These are phyloP conservation scores for Fusarium temperatum DNA, from an alignment of 2,329 filamentous ascomycete genomes.

Conservation along the genomic window DNA sequence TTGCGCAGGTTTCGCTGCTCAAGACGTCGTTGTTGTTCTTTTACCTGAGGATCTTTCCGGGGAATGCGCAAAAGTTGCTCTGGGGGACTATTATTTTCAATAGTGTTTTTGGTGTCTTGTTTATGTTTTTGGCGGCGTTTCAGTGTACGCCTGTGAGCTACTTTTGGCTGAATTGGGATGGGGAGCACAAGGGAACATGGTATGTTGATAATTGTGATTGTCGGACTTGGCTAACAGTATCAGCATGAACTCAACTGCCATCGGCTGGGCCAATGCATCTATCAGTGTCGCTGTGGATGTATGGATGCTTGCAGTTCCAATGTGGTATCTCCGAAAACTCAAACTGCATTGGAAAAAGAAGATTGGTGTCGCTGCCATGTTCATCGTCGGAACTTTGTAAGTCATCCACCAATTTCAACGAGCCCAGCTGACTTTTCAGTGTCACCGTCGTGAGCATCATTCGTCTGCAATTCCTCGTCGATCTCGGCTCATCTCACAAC, in stretches of 20 bases:
- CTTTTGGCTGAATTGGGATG: slow-evolving; percentile 55
- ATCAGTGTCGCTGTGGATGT: slow-evolving; percentile 55
- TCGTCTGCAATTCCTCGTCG: slow-evolving; percentile 42
- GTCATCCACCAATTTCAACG: background rate
- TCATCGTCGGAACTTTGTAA: slow-evolving; percentile 54
- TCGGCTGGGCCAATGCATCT: slow-evolving; percentile 54
- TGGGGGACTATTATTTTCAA: slow-evolving; percentile 48
- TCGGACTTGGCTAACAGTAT: background rate
- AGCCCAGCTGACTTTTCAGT: slow-evolving; percentile 26
- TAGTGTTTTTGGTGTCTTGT: slow-evolving; percentile 43
- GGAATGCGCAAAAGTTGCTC: slow-evolving; percentile 39
- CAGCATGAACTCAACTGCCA: slow-evolving; percentile 49
- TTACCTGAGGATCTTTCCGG: slow-evolving; percentile 54
- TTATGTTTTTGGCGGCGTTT: slow-evolving; percentile 47
- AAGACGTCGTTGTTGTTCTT: slow-evolving; percentile 55
- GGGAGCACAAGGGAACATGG: slow-evolving; percentile 51
- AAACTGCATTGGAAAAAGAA: slow-evolving; percentile 53
- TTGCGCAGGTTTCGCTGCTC: slow-evolving; percentile 49
- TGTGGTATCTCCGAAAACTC: slow-evolving; percentile 50
- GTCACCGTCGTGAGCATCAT: slow-evolving; percentile 46
- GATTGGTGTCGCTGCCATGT: slow-evolving; percentile 53
- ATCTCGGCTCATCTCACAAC: slow-evolving; percentile 41
- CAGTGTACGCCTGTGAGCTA: slow-evolving; percentile 52
- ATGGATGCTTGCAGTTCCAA: slow-evolving; percentile 53
- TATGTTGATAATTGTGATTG: background rate